A percentile compares a stretch with the other conserved stretches of the same genome.
Evolutionary conservation across 345 rosid genomes (phyloP).

Genomic region (Microthlaspi erraticum): DNA sequence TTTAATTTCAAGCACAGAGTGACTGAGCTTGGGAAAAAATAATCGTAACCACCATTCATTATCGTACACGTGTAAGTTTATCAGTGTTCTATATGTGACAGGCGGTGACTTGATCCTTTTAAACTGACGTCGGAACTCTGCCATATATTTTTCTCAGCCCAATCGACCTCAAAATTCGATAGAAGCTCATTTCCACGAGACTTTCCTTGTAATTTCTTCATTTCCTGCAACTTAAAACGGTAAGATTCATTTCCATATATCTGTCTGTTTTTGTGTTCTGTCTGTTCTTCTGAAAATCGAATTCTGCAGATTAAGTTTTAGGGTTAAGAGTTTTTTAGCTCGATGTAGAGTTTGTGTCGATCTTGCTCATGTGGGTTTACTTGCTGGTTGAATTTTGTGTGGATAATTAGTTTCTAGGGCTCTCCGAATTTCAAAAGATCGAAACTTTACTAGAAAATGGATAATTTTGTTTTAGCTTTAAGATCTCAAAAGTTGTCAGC

Average conservation of each 20-base stretch:
- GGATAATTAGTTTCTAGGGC: slow-evolving; percentile 12
- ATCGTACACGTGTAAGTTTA: not conserved
- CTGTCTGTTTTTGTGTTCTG: not conserved
- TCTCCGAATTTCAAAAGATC: not conserved
- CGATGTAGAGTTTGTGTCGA: slow-evolving; percentile 18
- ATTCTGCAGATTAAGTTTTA: slow-evolving; percentile 11
- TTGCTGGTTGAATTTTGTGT: not conserved
- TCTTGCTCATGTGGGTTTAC: not conserved
- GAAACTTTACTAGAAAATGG: not conserved
- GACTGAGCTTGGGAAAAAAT: not conserved
- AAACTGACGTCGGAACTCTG: slow-evolving; percentile 30
- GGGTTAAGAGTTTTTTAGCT: slow-evolving; percentile 21
- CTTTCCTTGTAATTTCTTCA: slow-evolving; percentile 24
- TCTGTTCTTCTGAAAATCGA: slow-evolving; percentile 15
- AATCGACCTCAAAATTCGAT: not conserved
- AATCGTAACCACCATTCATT: slow-evolving; percentile 8
- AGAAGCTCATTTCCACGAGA: not conserved
- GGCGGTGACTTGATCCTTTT: slow-evolving; percentile 20
- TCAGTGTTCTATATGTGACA: not conserved
- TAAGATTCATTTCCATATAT: not conserved
- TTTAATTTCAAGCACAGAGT: not conserved
- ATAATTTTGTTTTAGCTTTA: not conserved
- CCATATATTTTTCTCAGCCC: slow-evolving; percentile 13
- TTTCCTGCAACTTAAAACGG: slow-evolving; percentile 25
- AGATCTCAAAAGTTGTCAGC: slow-evolving; percentile 33